Percentiles rank a stretch among this genome's conserved stretches.
These are phyloP conservation scores for Dysphania ambrosioides DNA, from an alignment of 148 eudicot species.

Conservation along the genomic window DNA sequence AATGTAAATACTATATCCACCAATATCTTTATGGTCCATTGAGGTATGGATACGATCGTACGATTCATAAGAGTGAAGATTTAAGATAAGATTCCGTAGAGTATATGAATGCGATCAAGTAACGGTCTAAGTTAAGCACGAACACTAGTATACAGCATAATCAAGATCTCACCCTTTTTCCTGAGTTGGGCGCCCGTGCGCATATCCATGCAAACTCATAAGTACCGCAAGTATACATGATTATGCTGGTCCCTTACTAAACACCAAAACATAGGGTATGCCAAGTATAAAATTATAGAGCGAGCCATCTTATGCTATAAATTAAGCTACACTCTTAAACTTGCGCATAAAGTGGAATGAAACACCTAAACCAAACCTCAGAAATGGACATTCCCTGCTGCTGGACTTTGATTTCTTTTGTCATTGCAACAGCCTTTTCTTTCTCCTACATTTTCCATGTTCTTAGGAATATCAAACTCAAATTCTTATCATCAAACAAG, in stretches of 20 bases:
- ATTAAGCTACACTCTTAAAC: constrained; percentile 14
- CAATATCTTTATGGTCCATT: too few relatives aligned
- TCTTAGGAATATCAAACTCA: constrained; percentile 15
- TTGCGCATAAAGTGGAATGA: constrained; percentile 22
- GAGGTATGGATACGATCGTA: too few relatives aligned
- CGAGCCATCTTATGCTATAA: constrained; percentile 22
- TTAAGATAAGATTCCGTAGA: not conserved
- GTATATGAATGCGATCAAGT: not conserved
- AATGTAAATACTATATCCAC: too few relatives aligned
- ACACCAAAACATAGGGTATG: not conserved
- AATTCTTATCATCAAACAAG: not conserved
- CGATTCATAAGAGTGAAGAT: too few relatives aligned
- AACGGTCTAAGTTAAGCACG: not conserved
- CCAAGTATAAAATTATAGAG: too few relatives aligned
- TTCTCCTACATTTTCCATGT: constrained; percentile 21
- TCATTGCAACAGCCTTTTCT: constrained; percentile 13
- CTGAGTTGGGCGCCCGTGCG: constrained; percentile 36
- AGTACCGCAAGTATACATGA: not conserved
- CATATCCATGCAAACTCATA: constrained; percentile 33
- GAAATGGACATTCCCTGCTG: constrained; percentile 27
- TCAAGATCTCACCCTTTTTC: constrained; percentile 11
- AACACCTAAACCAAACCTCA: constrained; percentile 2
- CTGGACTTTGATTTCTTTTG: constrained; percentile 19
- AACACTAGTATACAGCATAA: not conserved
- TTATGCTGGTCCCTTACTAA: constrained; percentile 13